phyloP scores from a whole-genome alignment of 768 basidiomycete species.

The Macrocybe gigantea region DNA sequence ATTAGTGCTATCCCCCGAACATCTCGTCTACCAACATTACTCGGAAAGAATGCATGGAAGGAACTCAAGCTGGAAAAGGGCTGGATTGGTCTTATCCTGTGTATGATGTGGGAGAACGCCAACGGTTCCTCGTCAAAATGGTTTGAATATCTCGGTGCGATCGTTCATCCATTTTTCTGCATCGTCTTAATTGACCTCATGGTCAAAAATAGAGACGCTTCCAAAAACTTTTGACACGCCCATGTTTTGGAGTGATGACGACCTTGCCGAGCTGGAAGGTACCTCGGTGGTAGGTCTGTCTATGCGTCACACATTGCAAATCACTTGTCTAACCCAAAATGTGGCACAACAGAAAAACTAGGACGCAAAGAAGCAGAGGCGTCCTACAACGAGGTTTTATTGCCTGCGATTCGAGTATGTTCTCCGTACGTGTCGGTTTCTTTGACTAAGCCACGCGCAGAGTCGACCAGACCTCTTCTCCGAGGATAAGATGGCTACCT shows the following conservation, averaged over 20 bases:
- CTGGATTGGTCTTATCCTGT: constrained; percentile 87
- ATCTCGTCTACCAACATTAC: constrained; percentile 51
- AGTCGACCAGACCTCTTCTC: constrained; percentile 71
- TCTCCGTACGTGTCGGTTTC: neutral
- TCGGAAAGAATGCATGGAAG: constrained; percentile 66
- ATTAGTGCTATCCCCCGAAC: constrained; percentile 75
- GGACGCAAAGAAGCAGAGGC: constrained; percentile 79
- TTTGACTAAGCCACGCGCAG: constrained; percentile 27
- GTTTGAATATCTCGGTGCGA: constrained; percentile 66
- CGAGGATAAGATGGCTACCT: constrained; percentile 28
- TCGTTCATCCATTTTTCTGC: constrained; percentile 1
- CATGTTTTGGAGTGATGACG: constrained; percentile 86
- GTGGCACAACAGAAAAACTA: constrained; percentile 59
- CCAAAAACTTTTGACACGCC: constrained; percentile 79
- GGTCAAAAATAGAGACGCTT: constrained; percentile 44
- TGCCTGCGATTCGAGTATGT: constrained; percentile 65
- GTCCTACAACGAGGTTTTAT: constrained; percentile 59
- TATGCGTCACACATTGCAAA: neutral
- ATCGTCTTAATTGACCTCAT: neutral
- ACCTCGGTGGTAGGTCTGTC: constrained; percentile 82
- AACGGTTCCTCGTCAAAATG: constrained; percentile 58
- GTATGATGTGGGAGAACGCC: constrained; percentile 93
- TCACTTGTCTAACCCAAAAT: neutral
- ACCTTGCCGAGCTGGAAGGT: constrained; percentile 70
- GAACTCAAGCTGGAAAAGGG: constrained; percentile 52